Evolutionary conservation across 306 rosid species (phyloP), one percentile per base, ranked within the genome.

Genomic region (Dalbergia oliveri): DNA sequence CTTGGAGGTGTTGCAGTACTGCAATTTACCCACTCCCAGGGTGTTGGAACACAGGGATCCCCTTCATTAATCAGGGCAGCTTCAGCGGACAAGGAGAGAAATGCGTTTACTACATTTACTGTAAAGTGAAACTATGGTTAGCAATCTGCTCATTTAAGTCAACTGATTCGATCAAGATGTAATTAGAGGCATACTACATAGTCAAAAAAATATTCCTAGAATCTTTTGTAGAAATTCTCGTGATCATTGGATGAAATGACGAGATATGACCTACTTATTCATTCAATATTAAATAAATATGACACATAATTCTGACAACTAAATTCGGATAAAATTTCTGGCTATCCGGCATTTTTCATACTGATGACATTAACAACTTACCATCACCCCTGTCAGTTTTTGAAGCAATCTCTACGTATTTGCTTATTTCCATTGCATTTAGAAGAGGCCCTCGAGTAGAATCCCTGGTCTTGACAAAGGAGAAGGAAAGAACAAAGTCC

Each of bases 31-130:
- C 97, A 90, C 54, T 91, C 98, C 99, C 99, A 95, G 23, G 69
- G 87, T 62, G 93, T 89, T 35, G 99, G 99, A 81, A 88, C 88
- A 80, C 99, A 95, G 15, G 98, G 98, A 86, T 93, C 98, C 5
- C 99, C 97, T 86, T 91, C 93, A 11, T 90, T 78, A 56, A 79
- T 81, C n/a, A 43, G 86, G 73, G 51, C 65, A 34, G 65, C 84
- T 68, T 87, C 94, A 10, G 78, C 69, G 10, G 94, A 91, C 87
- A 89, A 80, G 72, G 41, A 70, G 62, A 82, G 61, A 78, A 95
- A 70, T 79, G 80, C 74, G 84, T 83, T 89, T 69, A 87, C 84
- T 77, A 72, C 88, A 79, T 69, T 49, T 84, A 79, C 98, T 95
- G 85, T 65, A 70, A 81, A 81, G 77, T 51, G 75, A 64, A 82